Evolutionary conservation across 176 grass and related monocot genomes (phyloP).

Genomic region (Avena atlantica): DNA sequence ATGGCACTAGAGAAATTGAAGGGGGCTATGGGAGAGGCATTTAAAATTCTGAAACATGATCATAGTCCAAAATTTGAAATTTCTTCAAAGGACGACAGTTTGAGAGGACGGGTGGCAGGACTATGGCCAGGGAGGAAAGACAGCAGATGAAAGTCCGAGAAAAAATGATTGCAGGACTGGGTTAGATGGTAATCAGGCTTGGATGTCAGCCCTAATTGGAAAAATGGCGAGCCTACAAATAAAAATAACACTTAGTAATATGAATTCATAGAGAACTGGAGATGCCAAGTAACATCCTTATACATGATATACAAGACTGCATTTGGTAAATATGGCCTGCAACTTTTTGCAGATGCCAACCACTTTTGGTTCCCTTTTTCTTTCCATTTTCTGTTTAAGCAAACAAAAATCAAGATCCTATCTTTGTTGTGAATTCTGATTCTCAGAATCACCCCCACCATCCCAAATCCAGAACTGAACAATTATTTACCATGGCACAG

Average conservation of each 20-base stretch:
- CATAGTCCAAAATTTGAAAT: too few species aligned
- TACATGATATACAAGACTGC: constrained; percentile 48
- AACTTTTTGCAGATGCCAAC: constrained; percentile 48
- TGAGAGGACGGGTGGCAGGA: too few species aligned
- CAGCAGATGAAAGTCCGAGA: too few species aligned
- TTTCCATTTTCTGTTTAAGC: constrained; percentile 18
- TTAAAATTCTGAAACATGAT: too few species aligned
- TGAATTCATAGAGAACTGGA: background rate
- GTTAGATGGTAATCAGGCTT: too few species aligned
- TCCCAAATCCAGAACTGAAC: constrained; percentile 52
- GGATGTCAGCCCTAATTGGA: background rate
- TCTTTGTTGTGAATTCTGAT: constrained; percentile 47
- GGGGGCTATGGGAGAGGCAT: too few species aligned
- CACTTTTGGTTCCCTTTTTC: constrained; percentile 22
- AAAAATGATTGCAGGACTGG: too few species aligned
- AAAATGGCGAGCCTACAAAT: background rate
- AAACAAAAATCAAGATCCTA: constrained; percentile 48
- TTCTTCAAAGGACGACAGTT: too few species aligned
- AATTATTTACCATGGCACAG: constrained; percentile 72
- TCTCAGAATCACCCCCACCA: constrained; percentile 48
- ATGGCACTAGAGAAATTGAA: too few species aligned
- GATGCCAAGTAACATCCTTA: constrained; percentile 39
- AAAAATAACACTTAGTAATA: background rate
- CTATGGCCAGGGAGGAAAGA: too few species aligned
- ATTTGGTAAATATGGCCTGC: constrained; percentile 33